These are phyloP conservation scores for Candida jianshihensis DNA, from an alignment of 805 yeast species.

Conservation along the genomic window DNA sequence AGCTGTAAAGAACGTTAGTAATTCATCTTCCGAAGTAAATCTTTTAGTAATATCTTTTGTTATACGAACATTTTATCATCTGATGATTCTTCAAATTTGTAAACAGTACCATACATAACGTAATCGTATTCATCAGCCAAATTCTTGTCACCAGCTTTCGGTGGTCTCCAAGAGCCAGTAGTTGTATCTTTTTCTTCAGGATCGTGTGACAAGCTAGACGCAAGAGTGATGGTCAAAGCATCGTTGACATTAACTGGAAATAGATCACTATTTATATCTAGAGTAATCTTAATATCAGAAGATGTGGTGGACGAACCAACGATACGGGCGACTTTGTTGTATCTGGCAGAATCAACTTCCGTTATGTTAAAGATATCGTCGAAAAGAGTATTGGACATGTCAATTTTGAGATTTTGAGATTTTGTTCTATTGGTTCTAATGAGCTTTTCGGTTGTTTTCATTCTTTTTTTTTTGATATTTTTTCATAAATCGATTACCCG, in stretches of 20 bases:
- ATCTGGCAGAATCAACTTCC: constrained; percentile 80
- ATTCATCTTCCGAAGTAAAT: not conserved
- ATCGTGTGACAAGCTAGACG: constrained; percentile 60
- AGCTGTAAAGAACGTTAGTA: constrained; percentile 27
- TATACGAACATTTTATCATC: constrained; percentile 38
- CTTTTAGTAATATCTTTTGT: not conserved
- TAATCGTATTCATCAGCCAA: constrained; percentile 96
- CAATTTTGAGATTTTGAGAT: too few species aligned
- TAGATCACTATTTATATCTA: constrained; percentile 87
- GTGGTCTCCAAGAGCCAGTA: constrained; percentile 43
- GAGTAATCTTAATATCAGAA: constrained; percentile 69
- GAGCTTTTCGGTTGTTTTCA: too few species aligned
- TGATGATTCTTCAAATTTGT: constrained; percentile 86
- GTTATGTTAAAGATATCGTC: constrained; percentile 88
- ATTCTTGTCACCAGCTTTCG: constrained; percentile 74
- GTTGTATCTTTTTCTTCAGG: constrained; percentile 43
- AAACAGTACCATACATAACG: constrained; percentile 96
- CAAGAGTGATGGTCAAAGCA: constrained; percentile 78
- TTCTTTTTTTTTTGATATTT: not conserved
- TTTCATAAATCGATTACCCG: too few species aligned
- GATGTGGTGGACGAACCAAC: constrained; percentile 83
- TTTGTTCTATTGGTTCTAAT: too few species aligned
- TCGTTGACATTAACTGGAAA: constrained; percentile 78
- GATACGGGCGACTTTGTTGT: constrained; percentile 86
- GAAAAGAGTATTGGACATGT: constrained; percentile 70